Conservation (phyloP, 2,329 filamentous ascomycete genomes). For the Purpureocillium lavendulum region DNA sequence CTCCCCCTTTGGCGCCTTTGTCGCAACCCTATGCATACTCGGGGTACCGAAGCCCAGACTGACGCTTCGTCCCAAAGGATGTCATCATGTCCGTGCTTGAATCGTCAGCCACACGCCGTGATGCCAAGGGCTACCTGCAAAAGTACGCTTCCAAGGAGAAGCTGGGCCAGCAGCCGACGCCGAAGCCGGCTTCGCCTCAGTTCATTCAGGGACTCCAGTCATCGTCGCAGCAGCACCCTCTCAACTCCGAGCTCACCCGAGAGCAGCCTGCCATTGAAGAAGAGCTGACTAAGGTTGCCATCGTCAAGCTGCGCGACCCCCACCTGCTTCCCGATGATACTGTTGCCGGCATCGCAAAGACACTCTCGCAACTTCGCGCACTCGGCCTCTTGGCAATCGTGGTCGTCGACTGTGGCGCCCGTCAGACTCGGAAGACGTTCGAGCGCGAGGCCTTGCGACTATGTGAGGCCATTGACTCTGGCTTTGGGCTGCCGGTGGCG, state of each 20-base stretch:
- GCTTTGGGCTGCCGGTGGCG: slow-evolving; percentile 58
- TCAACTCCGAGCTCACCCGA: neutral
- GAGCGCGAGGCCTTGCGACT: slow-evolving; percentile 63
- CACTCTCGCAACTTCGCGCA: slow-evolving; percentile 72
- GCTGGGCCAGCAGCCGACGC: slow-evolving; percentile 4
- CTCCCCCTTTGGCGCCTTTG: neutral
- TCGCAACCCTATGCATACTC: neutral
- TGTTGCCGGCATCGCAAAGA: slow-evolving; percentile 69
- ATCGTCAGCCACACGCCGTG: slow-evolving; percentile 83
- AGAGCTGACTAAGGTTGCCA: slow-evolving; percentile 50
- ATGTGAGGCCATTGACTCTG: slow-evolving; percentile 63
- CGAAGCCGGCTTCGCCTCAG: slow-evolving; percentile 18
- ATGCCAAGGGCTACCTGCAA: slow-evolving; percentile 85
- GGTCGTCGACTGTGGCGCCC: slow-evolving; percentile 62
- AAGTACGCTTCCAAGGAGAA: slow-evolving; percentile 51
- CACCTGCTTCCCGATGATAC: slow-evolving; percentile 61
- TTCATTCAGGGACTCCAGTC: slow-evolving; percentile 24
- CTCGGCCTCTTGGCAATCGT: slow-evolving; percentile 78
- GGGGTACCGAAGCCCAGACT: too few relatives aligned
- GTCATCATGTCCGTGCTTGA: slow-evolving; percentile 81
- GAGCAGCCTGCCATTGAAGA: slow-evolving; percentile 6
- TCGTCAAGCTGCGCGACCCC: slow-evolving; percentile 75
- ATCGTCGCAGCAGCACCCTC: slow-evolving; percentile 4
- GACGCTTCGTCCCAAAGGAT: slow-evolving; percentile 42
- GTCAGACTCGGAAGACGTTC: slow-evolving; percentile 31